phyloP scores from a whole-genome alignment of 179 eudicot genomes.

The Heliamphora ciliata region DNA sequence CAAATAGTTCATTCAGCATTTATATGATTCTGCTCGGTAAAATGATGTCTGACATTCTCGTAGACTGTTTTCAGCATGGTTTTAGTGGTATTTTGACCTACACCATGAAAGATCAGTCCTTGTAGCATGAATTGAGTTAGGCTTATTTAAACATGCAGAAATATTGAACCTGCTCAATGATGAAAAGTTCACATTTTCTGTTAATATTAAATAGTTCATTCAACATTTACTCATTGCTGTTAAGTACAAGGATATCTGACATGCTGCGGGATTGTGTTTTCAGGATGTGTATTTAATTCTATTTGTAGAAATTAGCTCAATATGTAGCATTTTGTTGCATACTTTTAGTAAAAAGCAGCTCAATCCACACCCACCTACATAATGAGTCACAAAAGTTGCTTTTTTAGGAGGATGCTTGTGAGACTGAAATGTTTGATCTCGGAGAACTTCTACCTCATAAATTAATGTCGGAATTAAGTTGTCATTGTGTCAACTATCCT shows the following conservation, averaged over 20 bases:
- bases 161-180: too few relatives aligned
- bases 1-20: background rate
- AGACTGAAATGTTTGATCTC: background rate
- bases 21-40: background rate
- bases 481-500: too few relatives aligned
- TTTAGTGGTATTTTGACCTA: too few relatives aligned
- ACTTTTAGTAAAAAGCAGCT: too few relatives aligned
- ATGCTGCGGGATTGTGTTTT: background rate
- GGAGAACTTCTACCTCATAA: background rate
- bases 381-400: background rate
- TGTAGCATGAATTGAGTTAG: too few relatives aligned
- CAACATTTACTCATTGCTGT: background rate
- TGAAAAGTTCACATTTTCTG: too few relatives aligned
- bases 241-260: too few relatives aligned
- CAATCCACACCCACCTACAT: background rate
- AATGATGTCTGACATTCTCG: too few relatives aligned
- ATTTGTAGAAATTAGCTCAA: background rate
- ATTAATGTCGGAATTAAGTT: background rate
- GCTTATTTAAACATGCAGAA: too few relatives aligned
- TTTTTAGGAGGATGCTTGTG: background rate
- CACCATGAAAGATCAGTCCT: too few relatives aligned
- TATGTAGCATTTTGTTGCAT: background rate
- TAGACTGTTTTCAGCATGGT: too few relatives aligned
- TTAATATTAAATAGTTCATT: background rate
- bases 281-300: background rate